phyloP scores from a whole-genome alignment of 2,329 filamentous ascomycete genomes.

The Colletotrichum lentis region DNA sequence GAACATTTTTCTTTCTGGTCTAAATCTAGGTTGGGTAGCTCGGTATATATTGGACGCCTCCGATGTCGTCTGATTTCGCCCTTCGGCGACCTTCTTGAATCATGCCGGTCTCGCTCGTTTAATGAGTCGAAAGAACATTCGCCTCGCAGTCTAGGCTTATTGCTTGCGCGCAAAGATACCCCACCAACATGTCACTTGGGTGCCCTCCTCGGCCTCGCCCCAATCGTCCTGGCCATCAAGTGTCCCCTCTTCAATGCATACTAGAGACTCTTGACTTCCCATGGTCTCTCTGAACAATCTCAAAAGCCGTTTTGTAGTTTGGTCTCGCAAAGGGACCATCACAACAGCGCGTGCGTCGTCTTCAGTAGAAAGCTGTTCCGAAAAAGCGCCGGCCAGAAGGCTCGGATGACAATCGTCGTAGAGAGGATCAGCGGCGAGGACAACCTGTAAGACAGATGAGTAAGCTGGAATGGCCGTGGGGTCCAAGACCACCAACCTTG shows the following conservation, averaged over 20 bases:
- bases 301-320: conserved; percentile 69
- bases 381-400: conserved; percentile 76
- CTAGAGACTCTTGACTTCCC: conserved; percentile 57
- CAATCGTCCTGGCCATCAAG: conserved; percentile 78
- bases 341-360: conserved; percentile 72
- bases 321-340: conserved; percentile 82
- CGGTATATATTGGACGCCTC: not conserved
- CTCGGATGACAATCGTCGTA: conserved; percentile 85
- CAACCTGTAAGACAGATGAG: conserved; percentile 57
- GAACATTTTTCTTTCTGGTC: not conserved
- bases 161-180: conserved; percentile 59
- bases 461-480: not conserved
- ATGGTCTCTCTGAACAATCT: conserved; percentile 70
- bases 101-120: too few species aligned
- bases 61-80: not conserved
- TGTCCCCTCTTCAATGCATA: conserved; percentile 66
- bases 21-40: not conserved
- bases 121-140: not conserved
- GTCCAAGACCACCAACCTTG: conserved; percentile 49
- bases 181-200: conserved; percentile 72
- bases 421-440: conserved; percentile 85
- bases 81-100: not conserved
- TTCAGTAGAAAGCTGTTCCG: conserved; percentile 68
- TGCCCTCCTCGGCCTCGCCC: conserved; percentile 61
- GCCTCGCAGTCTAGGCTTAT: not conserved